A percentile compares a stretch with the other conserved stretches of the same genome.
phyloP scores from a whole-genome alignment of 1,284 basidiomycete species.

The Moesziomyces parantarcticus region DNA sequence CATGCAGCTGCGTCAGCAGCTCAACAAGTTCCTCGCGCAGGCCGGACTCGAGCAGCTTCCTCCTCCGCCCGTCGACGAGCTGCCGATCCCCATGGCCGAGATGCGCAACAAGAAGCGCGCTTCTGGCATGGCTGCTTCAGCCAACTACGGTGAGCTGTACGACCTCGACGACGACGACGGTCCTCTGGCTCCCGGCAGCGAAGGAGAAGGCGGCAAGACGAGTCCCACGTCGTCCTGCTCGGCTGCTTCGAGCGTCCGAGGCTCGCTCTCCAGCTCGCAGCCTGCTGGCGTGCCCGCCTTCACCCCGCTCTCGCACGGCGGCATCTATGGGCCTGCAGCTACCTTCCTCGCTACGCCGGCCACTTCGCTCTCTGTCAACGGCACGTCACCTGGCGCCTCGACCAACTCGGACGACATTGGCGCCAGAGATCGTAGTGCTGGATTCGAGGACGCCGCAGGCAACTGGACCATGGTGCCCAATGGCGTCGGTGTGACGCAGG shows the following conservation, averaged over 20 bases:
- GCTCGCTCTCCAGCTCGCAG: slow-evolving; percentile 29
- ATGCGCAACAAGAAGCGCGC: slow-evolving; percentile 46
- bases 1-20: slow-evolving; percentile 49
- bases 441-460: slow-evolving; percentile 16
- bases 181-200: slow-evolving; percentile 33
- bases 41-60: slow-evolving; percentile 45
- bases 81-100: slow-evolving; percentile 46
- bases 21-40: slow-evolving; percentile 53
- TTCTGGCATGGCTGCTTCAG: slow-evolving; percentile 5
- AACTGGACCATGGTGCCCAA: slow-evolving; percentile 15
- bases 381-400: slow-evolving; percentile 34
- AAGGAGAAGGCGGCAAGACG: slow-evolving; percentile 40
- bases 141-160: slow-evolving; percentile 21
- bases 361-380: slow-evolving; percentile 3
- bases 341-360: slow-evolving; percentile 16
- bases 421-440: slow-evolving; percentile 11
- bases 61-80: slow-evolving; percentile 25
- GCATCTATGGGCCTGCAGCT: slow-evolving; percentile 7
- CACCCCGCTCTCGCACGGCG: slow-evolving; percentile 29
- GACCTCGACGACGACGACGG: slow-evolving; percentile 49
- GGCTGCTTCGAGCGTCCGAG: slow-evolving; percentile 27
- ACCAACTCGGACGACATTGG: slow-evolving; percentile 30
- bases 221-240: slow-evolving; percentile 42
- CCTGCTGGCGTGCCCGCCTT: slow-evolving; percentile 25
- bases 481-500: not conserved